These are phyloP conservation scores for Nannochloris sp. DNA, from an alignment of 139 green algal genomes.

Conservation along the genomic window DNA sequence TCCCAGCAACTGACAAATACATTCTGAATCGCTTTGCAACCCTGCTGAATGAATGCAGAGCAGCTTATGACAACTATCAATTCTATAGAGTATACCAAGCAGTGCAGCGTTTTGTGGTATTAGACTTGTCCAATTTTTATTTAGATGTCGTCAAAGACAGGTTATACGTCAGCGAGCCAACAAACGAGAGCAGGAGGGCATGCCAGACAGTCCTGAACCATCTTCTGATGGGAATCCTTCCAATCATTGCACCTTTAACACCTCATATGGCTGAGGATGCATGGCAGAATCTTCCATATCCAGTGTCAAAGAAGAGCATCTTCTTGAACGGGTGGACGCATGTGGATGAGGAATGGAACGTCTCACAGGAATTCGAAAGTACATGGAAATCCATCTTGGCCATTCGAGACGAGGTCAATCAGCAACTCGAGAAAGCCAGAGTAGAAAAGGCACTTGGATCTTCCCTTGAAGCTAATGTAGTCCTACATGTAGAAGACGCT, in stretches of 20 bases:
- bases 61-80: constrained; percentile 70
- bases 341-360: constrained; percentile 37
- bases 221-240: constrained; percentile 44
- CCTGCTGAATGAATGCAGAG: constrained; percentile 44
- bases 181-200: constrained; percentile 46
- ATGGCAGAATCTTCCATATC: constrained; percentile 67
- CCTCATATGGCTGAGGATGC: constrained; percentile 97
- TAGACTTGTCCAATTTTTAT: constrained; percentile 93
- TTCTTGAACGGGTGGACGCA: constrained; percentile 67
- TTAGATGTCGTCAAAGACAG: constrained; percentile 93
- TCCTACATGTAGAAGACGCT: constrained; percentile 56
- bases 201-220: constrained; percentile 80
- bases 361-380: constrained; percentile 24
- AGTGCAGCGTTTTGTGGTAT: constrained; percentile 71
- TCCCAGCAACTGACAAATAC: constrained; percentile 66
- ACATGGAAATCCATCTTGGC: constrained; percentile 39
- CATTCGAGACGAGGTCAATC: constrained; percentile 62
- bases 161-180: constrained; percentile 64
- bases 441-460: constrained; percentile 62
- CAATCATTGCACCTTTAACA: constrained; percentile 65
- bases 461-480: constrained; percentile 64
- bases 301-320: constrained; percentile 34
- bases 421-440: constrained; percentile 67
- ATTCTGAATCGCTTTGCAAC: constrained; percentile 39
- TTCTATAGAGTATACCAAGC: constrained; percentile 66